Evolutionary conservation across 2,329 filamentous ascomycete genomes (phyloP).

Genomic region (Diaporthe ampelina): DNA sequence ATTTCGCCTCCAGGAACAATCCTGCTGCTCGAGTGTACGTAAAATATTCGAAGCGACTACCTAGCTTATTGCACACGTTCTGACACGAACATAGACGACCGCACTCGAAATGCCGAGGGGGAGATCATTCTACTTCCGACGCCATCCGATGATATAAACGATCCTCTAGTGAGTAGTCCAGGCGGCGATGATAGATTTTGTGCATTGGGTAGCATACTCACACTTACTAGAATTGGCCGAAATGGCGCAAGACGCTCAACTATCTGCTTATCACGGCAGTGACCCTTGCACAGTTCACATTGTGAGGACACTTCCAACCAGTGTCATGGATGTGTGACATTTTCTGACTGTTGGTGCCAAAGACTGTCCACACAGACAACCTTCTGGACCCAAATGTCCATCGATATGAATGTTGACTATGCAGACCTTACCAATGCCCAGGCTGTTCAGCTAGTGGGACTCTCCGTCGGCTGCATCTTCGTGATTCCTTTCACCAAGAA

Average conservation of each 20-base stretch:
- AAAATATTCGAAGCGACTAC: not conserved
- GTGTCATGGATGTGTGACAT: not conserved
- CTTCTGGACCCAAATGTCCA: not conserved
- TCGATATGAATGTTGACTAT: not conserved
- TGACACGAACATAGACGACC: not conserved
- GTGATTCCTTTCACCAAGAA: not conserved
- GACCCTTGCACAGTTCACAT: not conserved
- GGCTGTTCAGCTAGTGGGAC: conserved; percentile 2
- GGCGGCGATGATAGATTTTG: not conserved
- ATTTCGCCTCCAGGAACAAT: not conserved
- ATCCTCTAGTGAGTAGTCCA: not conserved
- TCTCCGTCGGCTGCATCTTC: not conserved
- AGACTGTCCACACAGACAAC: not conserved
- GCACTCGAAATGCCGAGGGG: not conserved
- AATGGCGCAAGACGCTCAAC: not conserved
- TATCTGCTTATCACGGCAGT: not conserved
- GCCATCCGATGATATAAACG: not conserved
- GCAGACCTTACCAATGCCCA: not conserved
- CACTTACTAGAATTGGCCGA: not conserved
- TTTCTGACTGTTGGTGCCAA: not conserved
- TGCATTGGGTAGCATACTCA: not conserved
- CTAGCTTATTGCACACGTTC: not conserved
- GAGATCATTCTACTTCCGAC: not conserved
- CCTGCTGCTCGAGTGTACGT: not conserved
- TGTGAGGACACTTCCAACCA: not conserved